Percentiles rank a stretch among this genome's conserved stretches.
Evolutionary conservation across 2,329 filamentous ascomycete genomes (phyloP).

Genomic region (Aspergillus amoenus): DNA sequence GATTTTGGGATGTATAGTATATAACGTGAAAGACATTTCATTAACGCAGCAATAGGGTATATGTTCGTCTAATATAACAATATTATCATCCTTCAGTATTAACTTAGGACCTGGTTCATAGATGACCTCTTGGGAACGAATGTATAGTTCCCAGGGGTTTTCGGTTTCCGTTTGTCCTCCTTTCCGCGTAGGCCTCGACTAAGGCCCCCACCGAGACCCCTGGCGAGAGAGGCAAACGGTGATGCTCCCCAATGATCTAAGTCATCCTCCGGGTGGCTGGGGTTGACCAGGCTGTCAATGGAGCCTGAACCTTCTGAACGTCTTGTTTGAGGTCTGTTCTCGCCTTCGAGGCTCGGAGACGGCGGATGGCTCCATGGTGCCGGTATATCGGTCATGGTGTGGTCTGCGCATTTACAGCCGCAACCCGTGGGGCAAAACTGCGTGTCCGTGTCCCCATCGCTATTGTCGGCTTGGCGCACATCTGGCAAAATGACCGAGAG

Average conservation of each 20-base stretch:
- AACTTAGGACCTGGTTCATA: conserved; percentile 26
- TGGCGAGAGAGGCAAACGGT: conserved; percentile 41
- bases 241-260: conserved; percentile 38
- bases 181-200: conserved; percentile 39
- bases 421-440: conserved; percentile 48
- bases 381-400: conserved; percentile 33
- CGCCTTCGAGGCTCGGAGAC: conserved; percentile 21
- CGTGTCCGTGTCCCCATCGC: conserved; percentile 18
- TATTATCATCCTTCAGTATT: conserved; percentile 1
- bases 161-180: conserved; percentile 31
- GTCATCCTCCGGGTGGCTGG: conserved; percentile 33
- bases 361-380: conserved; percentile 26
- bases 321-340: conserved; percentile 17
- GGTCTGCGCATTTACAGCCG: conserved; percentile 47
- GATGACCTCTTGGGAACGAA: conserved; percentile 25
- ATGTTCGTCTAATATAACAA: neutral
- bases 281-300: conserved; percentile 16
- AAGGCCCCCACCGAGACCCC: conserved; percentile 43
- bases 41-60: conserved; percentile 1
- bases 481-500: conserved; percentile 28
- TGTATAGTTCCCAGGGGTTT: conserved; percentile 7
- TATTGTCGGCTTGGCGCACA: conserved; percentile 14
- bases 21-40: neutral
- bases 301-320: conserved; percentile 15
- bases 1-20: neutral